Evolutionary conservation across 208 protist species (phyloP), one percentile per base, ranked within the genome.

Genomic region (Porcisia hertigi): DNA sequence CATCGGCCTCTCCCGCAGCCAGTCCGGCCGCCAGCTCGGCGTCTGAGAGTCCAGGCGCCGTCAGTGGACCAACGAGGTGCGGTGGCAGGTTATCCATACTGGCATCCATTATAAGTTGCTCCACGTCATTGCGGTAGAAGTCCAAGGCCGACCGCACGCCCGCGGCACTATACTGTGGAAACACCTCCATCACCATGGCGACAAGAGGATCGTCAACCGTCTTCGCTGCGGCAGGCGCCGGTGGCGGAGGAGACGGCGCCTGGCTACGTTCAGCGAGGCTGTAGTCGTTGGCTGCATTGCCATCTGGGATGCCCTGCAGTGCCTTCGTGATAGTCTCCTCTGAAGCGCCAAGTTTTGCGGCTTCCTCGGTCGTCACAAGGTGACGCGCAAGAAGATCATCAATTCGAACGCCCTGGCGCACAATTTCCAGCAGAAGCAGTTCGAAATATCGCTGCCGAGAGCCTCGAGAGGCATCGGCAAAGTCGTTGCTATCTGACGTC

Each of bases 21-120:
- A 80, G 47, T 30, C 71, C 82, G 14, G 69, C 79, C 8, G 76
- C 84, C 39, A 79, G 11, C 55, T 71, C 76, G 9, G 64, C 71
- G 58, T 86, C 76, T 6, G 53, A 76, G 8, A 52, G 43, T 14
- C 49, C 73, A 5, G 80, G 34, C 14, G 77, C 69, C 0, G 66
- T 90, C 18, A 96, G 76, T 64, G 88, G 82, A 0, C 63, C 75
- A 6, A 94, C 69, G 47, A 97, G 71, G 75, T 97, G 92, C 23
- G 94, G 94, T 43, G 87, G 89, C 54, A 97, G 65, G 71, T 97
- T 96, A 60, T 94, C 89, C 76, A 94, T 90, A 52, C 86, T 91
- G 12, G 94, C 94, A 72, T 96, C 94, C 58, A 93, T 76, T 70
- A 97, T 95, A 79, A 97, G 88, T 66, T 96, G 94, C 83, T 97